These are phyloP conservation scores for Nitzschia sp. DNA, from an alignment of 108 stramenopile species.

Conservation along the genomic window DNA sequence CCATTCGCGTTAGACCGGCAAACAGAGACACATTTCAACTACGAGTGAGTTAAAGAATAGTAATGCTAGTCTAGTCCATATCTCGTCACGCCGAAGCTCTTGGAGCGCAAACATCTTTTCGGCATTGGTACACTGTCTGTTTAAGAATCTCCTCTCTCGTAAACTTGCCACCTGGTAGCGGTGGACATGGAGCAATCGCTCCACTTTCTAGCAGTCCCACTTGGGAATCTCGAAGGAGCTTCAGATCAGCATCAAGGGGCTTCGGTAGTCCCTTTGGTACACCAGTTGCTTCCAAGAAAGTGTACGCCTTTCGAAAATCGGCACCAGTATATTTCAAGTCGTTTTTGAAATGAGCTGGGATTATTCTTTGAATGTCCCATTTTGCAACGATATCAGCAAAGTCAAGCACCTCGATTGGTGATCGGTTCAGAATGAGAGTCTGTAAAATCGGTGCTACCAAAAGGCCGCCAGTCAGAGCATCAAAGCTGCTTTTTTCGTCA, in stretches of 20 bases:
- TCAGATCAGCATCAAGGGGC: slow-evolving; percentile 80
- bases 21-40: too few species aligned
- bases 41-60: too few species aligned
- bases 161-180: slow-evolving; percentile 66
- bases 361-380: slow-evolving; percentile 84
- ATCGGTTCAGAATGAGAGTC: slow-evolving; percentile 86
- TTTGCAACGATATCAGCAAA: slow-evolving; percentile 83
- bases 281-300: slow-evolving; percentile 81
- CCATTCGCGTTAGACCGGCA: slow-evolving; percentile 46
- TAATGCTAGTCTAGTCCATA: too few species aligned
- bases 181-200: slow-evolving; percentile 71
- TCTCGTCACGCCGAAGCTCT: slow-evolving; percentile 16
- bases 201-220: slow-evolving; percentile 72
- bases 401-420: slow-evolving; percentile 82
- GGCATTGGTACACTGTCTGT: slow-evolving; percentile 69
- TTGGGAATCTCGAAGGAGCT: slow-evolving; percentile 79
- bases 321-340: slow-evolving; percentile 73
- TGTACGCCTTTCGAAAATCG: slow-evolving; percentile 86
- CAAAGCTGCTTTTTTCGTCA: slow-evolving; percentile 77
- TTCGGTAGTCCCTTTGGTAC: slow-evolving; percentile 75
- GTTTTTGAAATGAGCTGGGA: slow-evolving; percentile 91
- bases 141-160: slow-evolving; percentile 73
- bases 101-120: slow-evolving; percentile 62
- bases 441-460: slow-evolving; percentile 94
- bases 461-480: slow-evolving; percentile 76